phyloP scores from a whole-genome alignment of 208 protist species.

The Jaenimonas drosophilae region DNA sequence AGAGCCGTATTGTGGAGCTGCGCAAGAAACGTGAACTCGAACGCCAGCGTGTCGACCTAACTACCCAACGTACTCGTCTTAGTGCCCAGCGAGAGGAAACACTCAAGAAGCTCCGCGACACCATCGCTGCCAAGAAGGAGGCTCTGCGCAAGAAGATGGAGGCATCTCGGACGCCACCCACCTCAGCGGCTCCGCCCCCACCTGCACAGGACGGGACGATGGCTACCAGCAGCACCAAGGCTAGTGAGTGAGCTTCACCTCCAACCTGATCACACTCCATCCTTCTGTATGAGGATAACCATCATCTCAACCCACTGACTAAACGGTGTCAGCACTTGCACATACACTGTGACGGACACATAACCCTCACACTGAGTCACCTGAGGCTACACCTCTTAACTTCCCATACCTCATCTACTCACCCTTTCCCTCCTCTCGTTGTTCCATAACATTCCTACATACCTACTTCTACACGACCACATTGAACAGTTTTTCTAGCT shows the following conservation, averaged over 20 bases:
- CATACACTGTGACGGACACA: too few relatives aligned
- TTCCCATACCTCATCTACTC: neutral
- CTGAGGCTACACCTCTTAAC: too few relatives aligned
- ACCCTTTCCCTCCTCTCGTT: too few relatives aligned
- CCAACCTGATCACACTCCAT: too few relatives aligned
- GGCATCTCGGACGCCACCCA: constrained; percentile 2
- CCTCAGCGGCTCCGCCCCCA: neutral
- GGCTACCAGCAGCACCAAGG: constrained; percentile 4
- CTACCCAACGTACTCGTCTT: constrained; percentile 39
- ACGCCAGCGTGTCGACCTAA: constrained; percentile 53
- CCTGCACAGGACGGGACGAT: neutral
- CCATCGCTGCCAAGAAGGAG: constrained; percentile 75
- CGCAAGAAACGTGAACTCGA: constrained; percentile 82
- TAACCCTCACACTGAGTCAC: too few relatives aligned
- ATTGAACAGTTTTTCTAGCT: constrained; percentile 1
- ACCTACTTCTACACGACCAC: too few relatives aligned
- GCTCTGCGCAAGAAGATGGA: constrained; percentile 53
- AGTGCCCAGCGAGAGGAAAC: constrained; percentile 60
- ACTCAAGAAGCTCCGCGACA: constrained; percentile 62
- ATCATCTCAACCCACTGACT: too few relatives aligned
- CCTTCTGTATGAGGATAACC: too few relatives aligned
- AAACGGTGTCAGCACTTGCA: too few relatives aligned
- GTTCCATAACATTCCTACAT: too few relatives aligned
- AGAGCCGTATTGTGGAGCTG: constrained; percentile 72
- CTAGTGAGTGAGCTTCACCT: too few relatives aligned